Base-by-base conservation (phyloP, 1,284 basidiomycete species). In the Ustilago esculenta region DNA sequence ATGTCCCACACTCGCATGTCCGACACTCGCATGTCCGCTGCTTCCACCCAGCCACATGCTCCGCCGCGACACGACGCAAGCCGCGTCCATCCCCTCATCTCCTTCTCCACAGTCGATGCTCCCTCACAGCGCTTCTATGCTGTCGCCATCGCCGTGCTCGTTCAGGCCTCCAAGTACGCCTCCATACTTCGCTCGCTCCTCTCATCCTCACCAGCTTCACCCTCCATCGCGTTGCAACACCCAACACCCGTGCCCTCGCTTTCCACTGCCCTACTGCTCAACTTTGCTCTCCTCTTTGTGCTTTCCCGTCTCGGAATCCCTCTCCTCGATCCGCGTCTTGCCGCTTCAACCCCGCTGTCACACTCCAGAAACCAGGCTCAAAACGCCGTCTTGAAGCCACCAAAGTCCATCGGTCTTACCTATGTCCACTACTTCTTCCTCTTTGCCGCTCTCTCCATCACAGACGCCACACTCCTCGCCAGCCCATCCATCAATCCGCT, bases 271-370 rank as follows among this genome's bases (percentile, higher is more conserved):
- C 53, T 82, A 87, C 40, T 81, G 82, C 18, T 82, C 84, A 24
- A 84, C 84, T 49, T 84, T 84, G 54, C 73, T 77, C 82, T 87
- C 75, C 86, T 89, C 74, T 73, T 85, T 1, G 67, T 86, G 21
- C 86, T 92, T 20, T 85, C 87, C 2, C 85, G 85, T 67, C 85
- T 93, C 18, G 88, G 89, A 58, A 90, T 93, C 84, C 91, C 92
- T 11, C 85, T 90, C 35, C 85, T 93, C 44, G 87, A 86, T 54
- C 91, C 91, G 73, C 86, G 85, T 63, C 88, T 85, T 75, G 85
- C 88, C 14, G 84, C 88, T 4, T 85, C 89, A 27, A 63, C 86
- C 11, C 83, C 89, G 25, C 87, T 90, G 73, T 85, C 91, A 32
- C 60, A 86, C 7, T 72, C 84, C 1, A 77, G 90, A 2, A 88